Base-by-base conservation (phyloP, 2,329 filamentous ascomycete genomes). In the Domatiomyces catenatus region DNA sequence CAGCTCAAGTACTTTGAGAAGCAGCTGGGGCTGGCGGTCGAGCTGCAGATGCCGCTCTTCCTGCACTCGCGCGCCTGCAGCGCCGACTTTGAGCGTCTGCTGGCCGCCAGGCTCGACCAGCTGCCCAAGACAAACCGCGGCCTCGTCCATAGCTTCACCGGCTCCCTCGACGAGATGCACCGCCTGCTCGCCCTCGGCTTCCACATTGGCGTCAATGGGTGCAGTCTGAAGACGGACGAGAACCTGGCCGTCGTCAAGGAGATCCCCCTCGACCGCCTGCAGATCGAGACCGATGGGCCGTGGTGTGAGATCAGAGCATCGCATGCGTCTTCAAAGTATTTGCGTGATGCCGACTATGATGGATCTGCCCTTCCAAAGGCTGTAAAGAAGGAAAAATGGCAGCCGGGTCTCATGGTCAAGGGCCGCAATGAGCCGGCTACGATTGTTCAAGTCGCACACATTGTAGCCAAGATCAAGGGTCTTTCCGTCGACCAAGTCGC, bases 341-440 rank as follows among this genome's bases (percentile, higher is more conserved):
- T 84, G 56, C 56, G 56, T 48, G 72, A 79, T 4, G 81, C 82
- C 48, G 78, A 1, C 82, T 83, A 0, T 24, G 3, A 24, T 24
- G 3, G 6, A 3, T 6, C 3, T 24, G 22, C 22, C 3, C 22
- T 86, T 32, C 92, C 83, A 59, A 93, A 85, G 67, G 75, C 81
- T 3, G 84, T 95, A 26, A 98, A 96, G 74, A 96, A 94, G 70
- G 92, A 98, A 70, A 94, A 86, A 66, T 98, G 88, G 83, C 77
- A 79, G 44, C 80, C 86, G 60, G 90, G 89, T 0, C 75, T 75
- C 42, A 90, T 95, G 85, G 78, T 98, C 49, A 98, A 96, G 69
- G 87, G 90, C 0, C 79, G 92, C 53, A 98, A 98, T 63, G 92
- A 98, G 67, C 86, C 90, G 8, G 89, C 84, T 60, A 83, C 78